Evolutionary conservation across 1,284 basidiomycete species (phyloP).

Genomic region (Phaffia rhodozyma): DNA sequence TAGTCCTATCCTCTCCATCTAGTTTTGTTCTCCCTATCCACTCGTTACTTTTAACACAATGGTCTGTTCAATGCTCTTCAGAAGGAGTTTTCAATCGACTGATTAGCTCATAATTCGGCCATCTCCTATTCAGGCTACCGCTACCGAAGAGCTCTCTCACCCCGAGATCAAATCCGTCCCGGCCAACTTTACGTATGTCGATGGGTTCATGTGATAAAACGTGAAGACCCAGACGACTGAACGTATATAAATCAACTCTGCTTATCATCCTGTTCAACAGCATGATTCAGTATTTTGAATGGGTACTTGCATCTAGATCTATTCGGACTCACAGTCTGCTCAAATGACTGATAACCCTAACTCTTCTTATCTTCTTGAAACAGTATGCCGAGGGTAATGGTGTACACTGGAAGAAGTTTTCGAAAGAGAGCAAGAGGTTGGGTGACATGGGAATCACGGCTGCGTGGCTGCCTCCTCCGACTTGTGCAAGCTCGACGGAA

Average conservation of each 20-base stretch:
- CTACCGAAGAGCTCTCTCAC: background rate
- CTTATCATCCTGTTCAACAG: background rate
- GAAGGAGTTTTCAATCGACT: background rate
- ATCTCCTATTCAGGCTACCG: background rate
- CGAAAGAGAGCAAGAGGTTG: slow-evolving; percentile 54
- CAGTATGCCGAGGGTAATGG: slow-evolving; percentile 39
- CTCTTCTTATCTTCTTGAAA: slow-evolving; percentile 17
- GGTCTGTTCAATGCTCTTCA: background rate
- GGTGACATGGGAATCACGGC: slow-evolving; percentile 69
- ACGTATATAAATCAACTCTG: background rate
- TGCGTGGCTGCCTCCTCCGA: slow-evolving; percentile 41
- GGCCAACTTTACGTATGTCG: background rate
- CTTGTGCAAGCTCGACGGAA: slow-evolving; percentile 29
- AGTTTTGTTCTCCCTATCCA: background rate
- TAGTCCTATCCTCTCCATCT: background rate
- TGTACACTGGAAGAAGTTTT: slow-evolving; percentile 69
- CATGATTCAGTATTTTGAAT: slow-evolving; percentile 68
- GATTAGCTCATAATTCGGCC: background rate
- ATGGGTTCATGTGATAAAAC: background rate
- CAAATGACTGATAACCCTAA: slow-evolving; percentile 16
- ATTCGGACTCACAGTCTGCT: background rate
- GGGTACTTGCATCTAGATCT: slow-evolving; percentile 33
- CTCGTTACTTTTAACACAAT: background rate
- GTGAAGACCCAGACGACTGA: no score
- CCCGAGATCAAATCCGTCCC: background rate